Percentiles rank a stretch among this genome's conserved stretches.
Evolutionary conservation across 2,329 filamentous ascomycete genomes (phyloP).

Genomic region (Epichloe elymi): DNA sequence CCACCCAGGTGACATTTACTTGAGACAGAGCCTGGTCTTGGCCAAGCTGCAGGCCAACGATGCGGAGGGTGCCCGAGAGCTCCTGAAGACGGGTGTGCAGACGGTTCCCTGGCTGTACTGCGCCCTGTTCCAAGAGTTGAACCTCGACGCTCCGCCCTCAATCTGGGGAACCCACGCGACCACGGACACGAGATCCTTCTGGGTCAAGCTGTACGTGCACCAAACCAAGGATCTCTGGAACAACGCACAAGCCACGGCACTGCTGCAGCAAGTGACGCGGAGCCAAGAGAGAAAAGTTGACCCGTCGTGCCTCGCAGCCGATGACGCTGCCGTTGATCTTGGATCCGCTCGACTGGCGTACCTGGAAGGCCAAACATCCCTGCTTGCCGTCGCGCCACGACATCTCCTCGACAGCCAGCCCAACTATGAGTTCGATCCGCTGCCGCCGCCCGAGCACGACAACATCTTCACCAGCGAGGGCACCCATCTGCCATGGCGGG

Average conservation of each 20-base stretch:
- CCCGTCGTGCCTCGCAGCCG: slow-evolving; percentile 22
- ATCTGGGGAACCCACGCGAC: slow-evolving; percentile 70
- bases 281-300: slow-evolving; percentile 35
- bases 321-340: slow-evolving; percentile 26
- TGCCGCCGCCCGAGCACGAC: slow-evolving; percentile 52
- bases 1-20: slow-evolving; percentile 43
- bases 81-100: slow-evolving; percentile 55
- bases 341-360: slow-evolving; percentile 63
- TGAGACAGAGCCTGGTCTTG: slow-evolving; percentile 63
- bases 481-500: slow-evolving; percentile 30
- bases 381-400: slow-evolving; percentile 58
- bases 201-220: slow-evolving; percentile 62
- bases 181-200: slow-evolving; percentile 48
- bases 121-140: slow-evolving; percentile 65
- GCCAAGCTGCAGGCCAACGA: slow-evolving; percentile 63
- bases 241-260: slow-evolving; percentile 51
- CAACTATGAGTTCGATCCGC: slow-evolving; percentile 67
- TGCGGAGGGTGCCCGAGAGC: slow-evolving; percentile 46
- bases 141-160: slow-evolving; percentile 62
- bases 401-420: slow-evolving; percentile 49
- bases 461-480: slow-evolving; percentile 36
- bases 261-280: slow-evolving; percentile 59
- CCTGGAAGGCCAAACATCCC: slow-evolving; percentile 57
- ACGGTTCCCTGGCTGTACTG: slow-evolving; percentile 75
- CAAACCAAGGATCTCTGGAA: slow-evolving; percentile 79